Evolutionary conservation across 768 basidiomycete species (phyloP), one percentile per base, ranked within the genome.

Genomic region (Mrakia gelida): DNA sequence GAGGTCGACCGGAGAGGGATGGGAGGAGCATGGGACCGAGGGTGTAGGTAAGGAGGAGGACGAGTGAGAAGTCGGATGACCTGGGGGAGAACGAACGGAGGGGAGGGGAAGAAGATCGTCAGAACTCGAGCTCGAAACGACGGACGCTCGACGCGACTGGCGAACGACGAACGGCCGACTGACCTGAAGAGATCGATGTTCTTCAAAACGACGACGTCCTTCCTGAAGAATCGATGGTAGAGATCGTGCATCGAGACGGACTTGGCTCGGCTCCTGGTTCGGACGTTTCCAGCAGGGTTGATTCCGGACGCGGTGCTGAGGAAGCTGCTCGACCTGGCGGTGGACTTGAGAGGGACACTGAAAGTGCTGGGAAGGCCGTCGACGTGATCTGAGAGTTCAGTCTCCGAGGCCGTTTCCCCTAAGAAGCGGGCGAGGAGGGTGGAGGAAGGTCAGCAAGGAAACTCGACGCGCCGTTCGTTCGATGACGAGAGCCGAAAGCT

Each of bases 131-230:
- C 2, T 0, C 68, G 34, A 26, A 61, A 59, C 78, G 75, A 54
- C 59, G 23, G 11, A 32, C 11, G 16, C n/a, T n/a, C 26, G 11
- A 30, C 70, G 26, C 43, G 74, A 62, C 9, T n/a, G 15, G 26
- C 32, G 62, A n/a, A 10, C 26, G 4, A 16, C 8, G 49, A n/a
- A n/a, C n/a, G n/a, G n/a, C n/a, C n/a, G n/a, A 83, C 89, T 74
- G 81, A 94, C 95, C 96, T 88, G 81, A 97, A 87, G 23, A 94
- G 80, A 84, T 99, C 97, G 30, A 96, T 81, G 82, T 96, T 94
- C 52, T 87, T 86, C 72, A 98, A 85, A 32, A 93, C 87, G 28
- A 98, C 89, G 3, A 90, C 87, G 82, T 98, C 97, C 79, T 93
- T 89, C 75, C 92, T 86, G 87, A 99, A 98, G 84, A 94, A 99